A percentile compares a stretch with the other conserved stretches of the same genome.
These are phyloP conservation scores for Amanita subjunquillea DNA, from an alignment of 768 basidiomycete genomes.

Conservation along the genomic window DNA sequence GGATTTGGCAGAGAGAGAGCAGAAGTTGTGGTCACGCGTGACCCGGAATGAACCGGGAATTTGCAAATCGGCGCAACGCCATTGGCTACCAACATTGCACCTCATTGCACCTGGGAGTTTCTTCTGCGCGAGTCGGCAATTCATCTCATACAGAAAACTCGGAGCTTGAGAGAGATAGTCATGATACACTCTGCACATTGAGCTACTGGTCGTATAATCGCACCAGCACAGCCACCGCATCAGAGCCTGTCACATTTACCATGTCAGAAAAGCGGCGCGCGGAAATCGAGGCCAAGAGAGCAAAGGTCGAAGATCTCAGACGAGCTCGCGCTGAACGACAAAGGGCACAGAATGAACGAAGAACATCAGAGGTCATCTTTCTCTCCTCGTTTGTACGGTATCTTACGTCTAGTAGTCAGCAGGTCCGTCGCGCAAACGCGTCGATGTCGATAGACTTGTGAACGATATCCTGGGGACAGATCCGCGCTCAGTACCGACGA, in stretches of 20 bases:
- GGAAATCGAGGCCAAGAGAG: slow-evolving; percentile 86
- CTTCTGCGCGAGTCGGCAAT: too few species aligned
- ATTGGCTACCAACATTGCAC: neutral
- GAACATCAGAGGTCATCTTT: slow-evolving; percentile 25
- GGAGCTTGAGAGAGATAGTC: too few species aligned
- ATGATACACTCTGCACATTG: too few species aligned
- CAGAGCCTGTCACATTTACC: neutral
- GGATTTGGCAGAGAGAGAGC: slow-evolving; percentile 29
- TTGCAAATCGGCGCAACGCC: neutral
- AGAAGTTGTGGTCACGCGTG: slow-evolving; percentile 26
- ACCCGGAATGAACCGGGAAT: slow-evolving; percentile 9
- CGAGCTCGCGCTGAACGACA: slow-evolving; percentile 67
- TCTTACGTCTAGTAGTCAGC: slow-evolving; percentile 17
- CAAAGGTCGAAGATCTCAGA: slow-evolving; percentile 78
- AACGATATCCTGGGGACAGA: slow-evolving; percentile 44
- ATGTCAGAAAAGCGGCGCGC: slow-evolving; percentile 64
- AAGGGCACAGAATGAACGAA: slow-evolving; percentile 38
- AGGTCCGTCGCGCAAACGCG: slow-evolving; percentile 28
- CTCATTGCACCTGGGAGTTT: too few species aligned
- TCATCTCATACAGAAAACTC: too few species aligned
- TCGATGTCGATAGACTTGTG: slow-evolving; percentile 65
- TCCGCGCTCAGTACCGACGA: slow-evolving; percentile 35
- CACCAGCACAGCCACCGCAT: neutral
- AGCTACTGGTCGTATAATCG: neutral
- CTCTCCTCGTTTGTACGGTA: slow-evolving; percentile 1